Evolutionary conservation across 2,329 filamentous ascomycete species (phyloP).

Genomic region (Sporothrix protearum): DNA sequence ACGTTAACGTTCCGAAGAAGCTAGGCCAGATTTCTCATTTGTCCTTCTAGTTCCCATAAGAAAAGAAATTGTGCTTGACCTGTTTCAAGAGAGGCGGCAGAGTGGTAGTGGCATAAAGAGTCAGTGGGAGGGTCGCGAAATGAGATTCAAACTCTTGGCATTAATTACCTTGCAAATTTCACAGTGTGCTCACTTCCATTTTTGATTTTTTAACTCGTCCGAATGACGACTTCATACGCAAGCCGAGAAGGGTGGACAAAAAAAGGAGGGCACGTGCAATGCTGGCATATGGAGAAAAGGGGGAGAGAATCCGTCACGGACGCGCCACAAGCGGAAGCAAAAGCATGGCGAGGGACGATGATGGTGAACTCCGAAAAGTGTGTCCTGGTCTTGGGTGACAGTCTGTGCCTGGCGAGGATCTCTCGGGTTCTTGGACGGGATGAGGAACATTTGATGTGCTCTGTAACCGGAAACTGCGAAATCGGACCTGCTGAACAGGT

Average conservation of each 20-base stretch:
- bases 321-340: not conserved
- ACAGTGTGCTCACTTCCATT: not conserved
- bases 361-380: too few species aligned
- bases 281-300: not conserved
- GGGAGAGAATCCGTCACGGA: not conserved
- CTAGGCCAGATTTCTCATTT: not conserved
- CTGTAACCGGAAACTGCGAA: not conserved
- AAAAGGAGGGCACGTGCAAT: not conserved
- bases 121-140: not conserved
- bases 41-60: not conserved
- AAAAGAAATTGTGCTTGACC: not conserved
- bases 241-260: not conserved
- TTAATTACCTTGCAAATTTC: not conserved
- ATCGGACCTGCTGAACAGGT: not conserved
- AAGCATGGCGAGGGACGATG: not conserved
- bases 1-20: not conserved
- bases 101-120: not conserved
- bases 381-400: not conserved
- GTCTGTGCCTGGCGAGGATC: not conserved
- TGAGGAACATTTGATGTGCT: not conserved
- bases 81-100: not conserved
- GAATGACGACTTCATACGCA: not conserved
- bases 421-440: not conserved
- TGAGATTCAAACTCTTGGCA: constrained; percentile 9
- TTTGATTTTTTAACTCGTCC: not conserved